phyloP scores from a whole-genome alignment of 1,284 basidiomycete species.

The Melampsora medusae region DNA sequence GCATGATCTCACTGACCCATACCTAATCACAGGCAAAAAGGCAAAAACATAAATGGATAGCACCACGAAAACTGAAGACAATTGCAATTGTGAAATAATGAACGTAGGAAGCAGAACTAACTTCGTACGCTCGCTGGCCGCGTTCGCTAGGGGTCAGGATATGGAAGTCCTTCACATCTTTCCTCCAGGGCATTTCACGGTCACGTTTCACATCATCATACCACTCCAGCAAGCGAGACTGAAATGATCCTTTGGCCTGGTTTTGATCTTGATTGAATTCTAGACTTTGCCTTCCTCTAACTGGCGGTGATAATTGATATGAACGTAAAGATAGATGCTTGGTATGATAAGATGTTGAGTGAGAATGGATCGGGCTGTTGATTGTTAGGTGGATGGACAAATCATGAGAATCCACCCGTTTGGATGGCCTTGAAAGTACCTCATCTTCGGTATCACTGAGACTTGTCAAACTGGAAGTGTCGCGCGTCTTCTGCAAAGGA shows the following conservation, averaged over 20 bases:
- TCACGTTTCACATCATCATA: constrained; percentile 31
- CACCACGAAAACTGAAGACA: background rate
- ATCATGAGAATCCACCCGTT: no score
- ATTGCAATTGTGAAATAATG: background rate
- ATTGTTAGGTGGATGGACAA: no score
- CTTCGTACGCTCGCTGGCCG: constrained; percentile 38
- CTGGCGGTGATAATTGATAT: background rate
- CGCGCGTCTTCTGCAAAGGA: no score
- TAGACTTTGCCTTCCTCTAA: background rate
- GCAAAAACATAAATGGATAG: background rate
- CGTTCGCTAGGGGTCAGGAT: constrained; percentile 8
- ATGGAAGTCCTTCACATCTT: constrained; percentile 4
- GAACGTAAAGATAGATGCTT: background rate
- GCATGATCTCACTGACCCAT: constrained; percentile 44
- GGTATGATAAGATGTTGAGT: constrained; percentile 3
- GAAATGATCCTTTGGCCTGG: background rate
- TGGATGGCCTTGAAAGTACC: no score
- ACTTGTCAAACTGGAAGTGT: no score
- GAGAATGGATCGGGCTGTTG: background rate
- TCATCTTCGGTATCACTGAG: no score
- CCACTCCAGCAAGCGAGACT: constrained; percentile 16
- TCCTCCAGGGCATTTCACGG: constrained; percentile 41
- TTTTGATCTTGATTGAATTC: background rate
- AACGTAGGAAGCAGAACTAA: background rate
- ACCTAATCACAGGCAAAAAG: constrained; percentile 8